phyloP scores from a whole-genome alignment of 2,329 filamentous ascomycete species.

The Alternaria atra region DNA sequence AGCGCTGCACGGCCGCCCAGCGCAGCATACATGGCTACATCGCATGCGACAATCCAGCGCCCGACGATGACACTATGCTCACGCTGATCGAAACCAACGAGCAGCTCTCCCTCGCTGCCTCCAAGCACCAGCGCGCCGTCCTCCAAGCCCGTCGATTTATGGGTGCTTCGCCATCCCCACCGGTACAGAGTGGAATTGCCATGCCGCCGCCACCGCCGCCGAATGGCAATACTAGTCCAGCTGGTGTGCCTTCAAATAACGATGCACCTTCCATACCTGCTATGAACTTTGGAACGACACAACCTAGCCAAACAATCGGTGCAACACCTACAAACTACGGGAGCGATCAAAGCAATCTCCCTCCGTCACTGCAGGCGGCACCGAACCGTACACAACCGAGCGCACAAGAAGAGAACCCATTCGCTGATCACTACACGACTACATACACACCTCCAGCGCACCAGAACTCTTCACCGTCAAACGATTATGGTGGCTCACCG shows the following conservation, averaged over 20 bases:
- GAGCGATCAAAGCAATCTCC: conserved; percentile 32
- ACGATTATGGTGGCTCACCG: conserved; percentile 33
- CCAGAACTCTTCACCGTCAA: conserved; percentile 21
- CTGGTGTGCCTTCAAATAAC: conserved; percentile 27
- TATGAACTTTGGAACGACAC: conserved; percentile 14
- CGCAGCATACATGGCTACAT: conserved; percentile 88
- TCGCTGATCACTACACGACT: conserved; percentile 54
- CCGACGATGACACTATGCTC: conserved; percentile 93
- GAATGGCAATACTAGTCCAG: neutral
- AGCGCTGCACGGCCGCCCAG: conserved; percentile 83
- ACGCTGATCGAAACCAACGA: conserved; percentile 95
- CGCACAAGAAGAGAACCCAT: conserved; percentile 49
- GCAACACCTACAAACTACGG: conserved; percentile 23
- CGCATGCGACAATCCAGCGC: conserved; percentile 76
- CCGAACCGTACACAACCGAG: conserved; percentile 23
- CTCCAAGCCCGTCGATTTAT: conserved; percentile 63
- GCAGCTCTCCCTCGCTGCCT: conserved; percentile 82
- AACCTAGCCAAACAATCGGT: conserved; percentile 9
- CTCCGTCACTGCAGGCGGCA: conserved; percentile 41
- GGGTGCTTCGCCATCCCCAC: conserved; percentile 40
- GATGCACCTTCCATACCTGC: conserved; percentile 33
- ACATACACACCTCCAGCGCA: conserved; percentile 36
- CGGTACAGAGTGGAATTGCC: conserved; percentile 17
- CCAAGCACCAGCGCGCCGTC: conserved; percentile 83
- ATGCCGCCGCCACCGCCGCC: neutral